These are phyloP conservation scores for Hygrophila difformis DNA, from an alignment of 257 asterid species.

Conservation along the genomic window DNA sequence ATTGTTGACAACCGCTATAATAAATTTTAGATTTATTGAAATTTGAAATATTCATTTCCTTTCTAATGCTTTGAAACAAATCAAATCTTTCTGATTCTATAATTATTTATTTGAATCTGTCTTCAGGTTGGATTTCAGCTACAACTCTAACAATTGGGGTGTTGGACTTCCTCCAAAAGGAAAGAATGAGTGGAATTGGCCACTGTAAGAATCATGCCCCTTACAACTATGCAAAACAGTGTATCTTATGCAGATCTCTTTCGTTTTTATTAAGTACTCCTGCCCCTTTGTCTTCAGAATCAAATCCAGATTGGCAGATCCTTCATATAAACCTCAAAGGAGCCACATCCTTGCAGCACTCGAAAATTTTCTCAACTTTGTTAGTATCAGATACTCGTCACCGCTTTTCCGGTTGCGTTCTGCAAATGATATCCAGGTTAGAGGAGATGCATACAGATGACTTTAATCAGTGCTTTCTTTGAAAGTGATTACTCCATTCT, in stretches of 20 bases:
- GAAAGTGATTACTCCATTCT: slow-evolving; percentile 1
- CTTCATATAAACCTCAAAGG: slow-evolving; percentile 60
- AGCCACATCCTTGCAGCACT: slow-evolving; percentile 76
- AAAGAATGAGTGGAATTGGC: slow-evolving; percentile 82
- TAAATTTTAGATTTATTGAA: too few relatives aligned
- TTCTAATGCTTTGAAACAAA: background rate
- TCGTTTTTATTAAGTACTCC: slow-evolving; percentile 10
- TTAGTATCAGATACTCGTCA: slow-evolving; percentile 83
- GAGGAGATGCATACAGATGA: slow-evolving; percentile 9
- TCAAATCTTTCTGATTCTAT: slow-evolving; percentile 9
- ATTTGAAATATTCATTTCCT: too few relatives aligned
- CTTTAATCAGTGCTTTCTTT: background rate
- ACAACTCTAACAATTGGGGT: slow-evolving; percentile 88
- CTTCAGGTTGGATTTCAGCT: slow-evolving; percentile 89
- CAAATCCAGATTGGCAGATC: slow-evolving; percentile 71
- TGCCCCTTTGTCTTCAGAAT: slow-evolving; percentile 39
- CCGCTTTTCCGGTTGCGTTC: slow-evolving; percentile 83
- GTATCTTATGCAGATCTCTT: background rate
- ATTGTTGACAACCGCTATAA: too few relatives aligned
- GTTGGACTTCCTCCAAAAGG: slow-evolving; percentile 89
- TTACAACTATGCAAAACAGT: too few relatives aligned
- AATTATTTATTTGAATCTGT: slow-evolving; percentile 1
- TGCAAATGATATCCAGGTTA: slow-evolving; percentile 70
- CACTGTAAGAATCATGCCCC: slow-evolving; percentile 47
- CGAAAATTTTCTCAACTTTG: slow-evolving; percentile 47